Percentiles rank a stretch among this genome's conserved stretches.
phyloP scores from a whole-genome alignment of 176 grass and related monocot genomes.

The Miscanthus lutarioriparius region DNA sequence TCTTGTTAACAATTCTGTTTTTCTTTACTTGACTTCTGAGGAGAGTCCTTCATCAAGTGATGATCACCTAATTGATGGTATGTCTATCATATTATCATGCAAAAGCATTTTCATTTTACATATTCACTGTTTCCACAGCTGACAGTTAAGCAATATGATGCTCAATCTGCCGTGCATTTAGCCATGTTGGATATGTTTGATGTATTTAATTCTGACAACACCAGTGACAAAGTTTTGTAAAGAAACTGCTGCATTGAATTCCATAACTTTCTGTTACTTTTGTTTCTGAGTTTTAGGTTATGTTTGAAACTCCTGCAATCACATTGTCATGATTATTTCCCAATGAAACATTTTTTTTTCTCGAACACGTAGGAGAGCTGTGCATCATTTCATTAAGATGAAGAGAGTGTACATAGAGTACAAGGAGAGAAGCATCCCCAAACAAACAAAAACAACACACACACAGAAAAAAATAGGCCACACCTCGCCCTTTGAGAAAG shows the following conservation, averaged over 20 bases:
- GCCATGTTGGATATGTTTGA: background rate
- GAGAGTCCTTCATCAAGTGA: constrained; percentile 63
- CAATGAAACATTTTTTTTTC: background rate
- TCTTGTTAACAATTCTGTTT: constrained; percentile 97
- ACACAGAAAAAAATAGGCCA: background rate
- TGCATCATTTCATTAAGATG: background rate
- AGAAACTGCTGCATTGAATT: background rate
- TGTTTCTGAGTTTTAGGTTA: background rate
- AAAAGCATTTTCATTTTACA: constrained; percentile 20
- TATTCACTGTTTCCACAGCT: background rate
- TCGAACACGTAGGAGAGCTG: background rate
- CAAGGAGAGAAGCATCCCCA: background rate
- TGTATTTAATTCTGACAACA: background rate
- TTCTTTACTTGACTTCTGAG: constrained; percentile 63
- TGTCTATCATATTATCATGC: constrained; percentile 19
- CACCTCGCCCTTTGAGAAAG: background rate
- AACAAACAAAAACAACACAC: background rate
- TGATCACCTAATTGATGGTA: constrained; percentile 83
- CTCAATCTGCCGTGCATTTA: background rate
- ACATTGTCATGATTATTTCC: background rate
- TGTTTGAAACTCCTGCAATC: background rate
- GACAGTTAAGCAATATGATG: constrained; percentile 7
- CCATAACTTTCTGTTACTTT: background rate
- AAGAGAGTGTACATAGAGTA: background rate
- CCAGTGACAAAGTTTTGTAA: background rate